phyloP scores from a whole-genome alignment of 441 rosid genomes.

The Kokia cookei region DNA sequence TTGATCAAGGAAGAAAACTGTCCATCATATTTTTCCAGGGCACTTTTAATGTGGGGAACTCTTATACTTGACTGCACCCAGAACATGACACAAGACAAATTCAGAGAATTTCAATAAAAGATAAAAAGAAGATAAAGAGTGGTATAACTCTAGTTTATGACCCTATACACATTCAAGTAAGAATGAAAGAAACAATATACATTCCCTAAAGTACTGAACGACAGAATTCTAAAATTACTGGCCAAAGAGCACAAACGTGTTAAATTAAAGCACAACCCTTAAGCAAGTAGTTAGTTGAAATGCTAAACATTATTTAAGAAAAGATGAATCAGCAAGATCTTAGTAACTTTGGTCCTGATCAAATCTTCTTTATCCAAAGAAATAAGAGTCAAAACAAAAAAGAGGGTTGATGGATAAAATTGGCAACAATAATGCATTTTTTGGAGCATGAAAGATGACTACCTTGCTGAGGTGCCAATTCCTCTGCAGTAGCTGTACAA shows the following conservation, averaged over 20 bases:
- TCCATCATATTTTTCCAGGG: constrained; percentile 63
- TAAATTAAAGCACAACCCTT: neutral
- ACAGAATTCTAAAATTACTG: neutral
- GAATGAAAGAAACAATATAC: neutral
- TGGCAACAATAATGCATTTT: neutral
- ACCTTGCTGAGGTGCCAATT: neutral
- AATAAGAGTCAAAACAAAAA: neutral
- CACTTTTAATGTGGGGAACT: constrained; percentile 74
- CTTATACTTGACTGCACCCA: constrained; percentile 78
- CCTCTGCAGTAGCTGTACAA: neutral
- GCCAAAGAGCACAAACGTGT: neutral
- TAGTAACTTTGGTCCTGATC: neutral
- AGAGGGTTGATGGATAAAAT: neutral
- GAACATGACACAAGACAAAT: constrained; percentile 18
- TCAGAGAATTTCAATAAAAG: neutral
- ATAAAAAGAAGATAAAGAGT: neutral
- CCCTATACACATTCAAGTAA: neutral
- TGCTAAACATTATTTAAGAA: neutral
- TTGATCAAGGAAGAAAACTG: constrained; percentile 65
- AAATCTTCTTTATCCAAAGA: neutral
- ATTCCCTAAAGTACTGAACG: neutral
- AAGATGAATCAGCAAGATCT: neutral
- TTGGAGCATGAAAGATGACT: neutral
- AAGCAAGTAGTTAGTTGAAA: neutral
- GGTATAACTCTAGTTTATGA: constrained; percentile 6